Evolutionary conservation across 208 protist species (phyloP), one percentile per base, ranked within the genome.

Genomic region (Sergeia podlipaevii): DNA sequence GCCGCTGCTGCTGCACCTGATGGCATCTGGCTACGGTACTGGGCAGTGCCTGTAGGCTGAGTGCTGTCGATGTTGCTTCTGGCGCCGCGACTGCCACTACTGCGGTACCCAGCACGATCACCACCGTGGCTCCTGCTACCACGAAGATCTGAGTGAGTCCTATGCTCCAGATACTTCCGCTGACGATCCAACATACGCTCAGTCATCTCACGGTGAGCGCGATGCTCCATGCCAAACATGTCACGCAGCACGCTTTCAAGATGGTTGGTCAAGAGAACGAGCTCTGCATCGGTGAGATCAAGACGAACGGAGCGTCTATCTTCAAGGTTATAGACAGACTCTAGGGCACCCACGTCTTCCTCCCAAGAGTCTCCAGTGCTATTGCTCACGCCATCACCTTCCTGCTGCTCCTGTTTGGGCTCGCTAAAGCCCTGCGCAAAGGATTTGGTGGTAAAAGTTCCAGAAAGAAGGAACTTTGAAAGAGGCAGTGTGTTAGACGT

Each of bases 201-300:
- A 32, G 38, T 58, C 23, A 50, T 41, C 4, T n/a, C 48, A 13
- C 36, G 23, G 57, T 84, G 70, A 36, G 52, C 75, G 13, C 60
- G 65, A 55, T 91, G 81, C 65, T 91, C 78, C 18, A 91, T 77
- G 13, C 63, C 63, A 57, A 91, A 95, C 48, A 89, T 72, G 44
- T 95, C 82, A 28, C 67, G 44, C 4, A 95, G 69, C 1, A 85
- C 75, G 27, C 59, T 65, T 41, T 94, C 70, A n/a, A 95, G 74
- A 54, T 91, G 79, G n/a, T 50, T 54, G 11, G 67, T 75, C 33
- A 95, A 63, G 30, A 95, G 63, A 36, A 90, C 56, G 8, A 94
- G 60, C 29, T 91, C 75, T 3, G 63, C 64, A 20, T 79, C 78
- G 7, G 65, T 37, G 32, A 94, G 47, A 29, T 63, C 66, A 24